phyloP scores from a whole-genome alignment of 1,284 basidiomycete species.

The Ceratobasidium sp. region DNA sequence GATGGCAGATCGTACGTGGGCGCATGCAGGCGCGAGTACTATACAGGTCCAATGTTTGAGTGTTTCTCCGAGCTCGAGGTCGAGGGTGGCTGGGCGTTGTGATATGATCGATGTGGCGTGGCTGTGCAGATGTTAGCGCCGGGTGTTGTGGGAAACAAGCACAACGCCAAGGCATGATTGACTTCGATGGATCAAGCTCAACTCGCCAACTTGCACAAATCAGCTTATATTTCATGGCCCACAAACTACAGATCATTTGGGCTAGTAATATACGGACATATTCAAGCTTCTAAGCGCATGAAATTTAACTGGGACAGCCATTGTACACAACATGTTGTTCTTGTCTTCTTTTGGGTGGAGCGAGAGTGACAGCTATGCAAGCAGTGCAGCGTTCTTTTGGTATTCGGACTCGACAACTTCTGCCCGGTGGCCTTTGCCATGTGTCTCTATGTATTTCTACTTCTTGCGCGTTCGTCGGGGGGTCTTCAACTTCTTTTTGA shows the following conservation, averaged over 20 bases:
- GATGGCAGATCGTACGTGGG: background rate
- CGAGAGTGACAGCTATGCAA: background rate
- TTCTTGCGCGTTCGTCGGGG: background rate
- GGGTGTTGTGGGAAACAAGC: background rate
- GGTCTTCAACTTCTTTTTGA: background rate
- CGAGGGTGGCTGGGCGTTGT: conserved; percentile 2
- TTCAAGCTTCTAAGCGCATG: background rate
- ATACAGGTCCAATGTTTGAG: conserved; percentile 7
- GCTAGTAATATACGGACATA: background rate
- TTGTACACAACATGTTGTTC: background rate
- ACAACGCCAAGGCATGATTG: background rate
- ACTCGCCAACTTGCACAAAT: background rate
- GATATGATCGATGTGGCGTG: background rate
- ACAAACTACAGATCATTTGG: background rate
- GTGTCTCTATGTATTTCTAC: background rate
- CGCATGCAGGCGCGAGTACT: conserved; percentile 5
- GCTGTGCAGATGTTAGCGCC: background rate
- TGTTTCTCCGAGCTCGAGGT: conserved; percentile 26
- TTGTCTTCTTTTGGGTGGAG: background rate
- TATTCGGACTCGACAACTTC: background rate
- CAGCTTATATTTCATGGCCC: background rate
- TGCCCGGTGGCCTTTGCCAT: background rate
- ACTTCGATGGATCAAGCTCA: background rate
- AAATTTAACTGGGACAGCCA: background rate
- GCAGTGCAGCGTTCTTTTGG: background rate